phyloP scores from a whole-genome alignment of 768 basidiomycete genomes.

The Suillus americanus region DNA sequence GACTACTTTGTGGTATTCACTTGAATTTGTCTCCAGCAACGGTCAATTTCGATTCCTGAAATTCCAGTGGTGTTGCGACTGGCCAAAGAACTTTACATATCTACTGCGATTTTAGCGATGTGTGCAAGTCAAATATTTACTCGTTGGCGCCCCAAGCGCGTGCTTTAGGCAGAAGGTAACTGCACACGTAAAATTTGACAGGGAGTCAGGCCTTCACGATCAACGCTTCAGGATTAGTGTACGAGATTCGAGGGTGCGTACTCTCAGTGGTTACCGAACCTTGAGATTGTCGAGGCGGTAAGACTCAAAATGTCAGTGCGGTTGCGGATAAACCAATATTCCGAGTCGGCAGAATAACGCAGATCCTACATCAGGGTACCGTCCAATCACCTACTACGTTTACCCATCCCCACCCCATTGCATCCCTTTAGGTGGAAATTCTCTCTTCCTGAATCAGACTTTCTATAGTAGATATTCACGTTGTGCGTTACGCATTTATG shows the following conservation, averaged over 20 bases:
- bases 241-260: slow-evolving; percentile 29
- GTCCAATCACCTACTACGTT: not conserved
- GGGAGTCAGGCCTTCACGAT: slow-evolving; percentile 20
- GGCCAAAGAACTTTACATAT: not conserved
- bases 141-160: not conserved
- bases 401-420: not conserved
- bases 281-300: not conserved
- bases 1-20: too few relatives aligned
- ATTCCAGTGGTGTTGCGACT: not conserved
- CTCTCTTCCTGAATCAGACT: not conserved
- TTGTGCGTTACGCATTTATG: not conserved
- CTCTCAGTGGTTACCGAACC: not conserved
- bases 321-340: not conserved
- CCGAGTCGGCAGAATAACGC: slow-evolving; percentile 1
- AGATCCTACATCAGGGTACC: not conserved
- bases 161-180: slow-evolving; percentile 4
- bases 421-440: not conserved
- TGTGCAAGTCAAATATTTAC: not conserved
- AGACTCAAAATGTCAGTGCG: not conserved
- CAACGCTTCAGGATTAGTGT: slow-evolving; percentile 4
- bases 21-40: not conserved
- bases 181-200: slow-evolving; percentile 32
- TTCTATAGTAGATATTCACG: not conserved
- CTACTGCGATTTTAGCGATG: too few relatives aligned
- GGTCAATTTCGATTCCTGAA: not conserved